Evolutionary conservation across 306 rosid species (phyloP).

Genomic region (Elaeagnus macrophylla): DNA sequence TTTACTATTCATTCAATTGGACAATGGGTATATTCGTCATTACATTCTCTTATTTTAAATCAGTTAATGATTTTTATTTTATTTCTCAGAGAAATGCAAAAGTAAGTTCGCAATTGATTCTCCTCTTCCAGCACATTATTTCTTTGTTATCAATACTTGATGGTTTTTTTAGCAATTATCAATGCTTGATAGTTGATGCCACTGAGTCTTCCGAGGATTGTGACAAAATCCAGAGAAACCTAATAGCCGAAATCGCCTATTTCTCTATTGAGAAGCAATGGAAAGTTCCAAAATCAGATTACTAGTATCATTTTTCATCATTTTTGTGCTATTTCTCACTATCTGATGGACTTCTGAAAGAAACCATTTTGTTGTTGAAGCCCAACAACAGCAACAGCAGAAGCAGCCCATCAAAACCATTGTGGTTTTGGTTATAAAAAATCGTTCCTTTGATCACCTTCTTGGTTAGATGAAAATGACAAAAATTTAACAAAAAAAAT

Average conservation of each 20-base stretch:
- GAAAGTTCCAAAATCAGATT: slow-evolving; percentile 16
- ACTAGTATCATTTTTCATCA: slow-evolving; percentile 20
- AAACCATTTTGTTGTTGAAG: slow-evolving; percentile 21
- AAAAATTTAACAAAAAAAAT: too few species aligned
- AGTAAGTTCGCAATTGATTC: too few species aligned
- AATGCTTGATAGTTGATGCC: too few species aligned
- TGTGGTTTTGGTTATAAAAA: slow-evolving; percentile 91
- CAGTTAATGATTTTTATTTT: too few species aligned
- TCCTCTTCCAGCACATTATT: too few species aligned
- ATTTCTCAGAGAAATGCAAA: too few species aligned
- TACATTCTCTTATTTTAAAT: too few species aligned
- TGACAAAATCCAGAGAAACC: neutral
- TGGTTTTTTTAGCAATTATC: too few species aligned
- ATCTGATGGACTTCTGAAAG: slow-evolving; percentile 31
- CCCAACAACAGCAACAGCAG: slow-evolving; percentile 25
- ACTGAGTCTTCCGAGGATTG: too few species aligned
- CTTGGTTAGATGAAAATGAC: slow-evolving; percentile 97
- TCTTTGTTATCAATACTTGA: too few species aligned
- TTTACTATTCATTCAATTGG: too few species aligned
- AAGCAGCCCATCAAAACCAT: slow-evolving; percentile 68
- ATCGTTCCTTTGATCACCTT: slow-evolving; percentile 92
- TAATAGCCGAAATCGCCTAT: slow-evolving; percentile 17
- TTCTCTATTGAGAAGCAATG: slow-evolving; percentile 10
- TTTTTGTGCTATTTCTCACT: slow-evolving; percentile 38
- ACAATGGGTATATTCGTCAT: too few species aligned